These are phyloP conservation scores for Dioscorea cayenensis DNA, from an alignment of 116 monocot species.

Conservation along the genomic window DNA sequence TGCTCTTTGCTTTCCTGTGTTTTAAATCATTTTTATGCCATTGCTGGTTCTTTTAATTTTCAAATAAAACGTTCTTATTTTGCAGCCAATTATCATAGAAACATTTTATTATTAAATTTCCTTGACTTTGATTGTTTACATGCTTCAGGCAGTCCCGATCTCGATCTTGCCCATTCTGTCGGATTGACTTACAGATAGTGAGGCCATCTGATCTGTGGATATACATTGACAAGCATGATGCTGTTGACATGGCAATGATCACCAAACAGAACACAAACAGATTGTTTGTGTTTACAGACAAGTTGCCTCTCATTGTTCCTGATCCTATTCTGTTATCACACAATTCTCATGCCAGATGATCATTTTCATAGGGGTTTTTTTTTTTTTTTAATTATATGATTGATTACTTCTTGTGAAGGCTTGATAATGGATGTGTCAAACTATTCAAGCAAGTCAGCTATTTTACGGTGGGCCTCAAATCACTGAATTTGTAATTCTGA, in stretches of 20 bases:
- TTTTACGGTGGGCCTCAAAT: too few species aligned
- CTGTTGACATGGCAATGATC: conserved; percentile 8
- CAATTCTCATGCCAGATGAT: neutral
- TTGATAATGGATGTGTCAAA: too few species aligned
- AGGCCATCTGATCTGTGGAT: conserved; percentile 9
- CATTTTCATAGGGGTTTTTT: too few species aligned
- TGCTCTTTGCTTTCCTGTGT: neutral
- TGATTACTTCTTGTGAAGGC: too few species aligned
- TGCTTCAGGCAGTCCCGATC: conserved; percentile 7
- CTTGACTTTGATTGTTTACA: neutral
- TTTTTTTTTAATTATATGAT: too few species aligned
- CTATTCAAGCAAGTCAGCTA: too few species aligned
- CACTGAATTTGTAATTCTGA: too few species aligned
- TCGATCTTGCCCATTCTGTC: conserved; percentile 19
- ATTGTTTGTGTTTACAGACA: conserved; percentile 12
- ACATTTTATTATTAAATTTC: neutral
- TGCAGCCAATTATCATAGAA: too few species aligned
- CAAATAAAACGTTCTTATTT: neutral
- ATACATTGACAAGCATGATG: neutral
- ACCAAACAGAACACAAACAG: conserved; percentile 8
- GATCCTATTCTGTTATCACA: neutral
- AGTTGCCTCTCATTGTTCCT: conserved; percentile 14
- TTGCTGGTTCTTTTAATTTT: neutral
- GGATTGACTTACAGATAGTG: conserved; percentile 9
- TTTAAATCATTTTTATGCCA: neutral